Evolutionary conservation across 1,139 yeast genomes (phyloP).

Genomic region (Pichiaceae sp.): DNA sequence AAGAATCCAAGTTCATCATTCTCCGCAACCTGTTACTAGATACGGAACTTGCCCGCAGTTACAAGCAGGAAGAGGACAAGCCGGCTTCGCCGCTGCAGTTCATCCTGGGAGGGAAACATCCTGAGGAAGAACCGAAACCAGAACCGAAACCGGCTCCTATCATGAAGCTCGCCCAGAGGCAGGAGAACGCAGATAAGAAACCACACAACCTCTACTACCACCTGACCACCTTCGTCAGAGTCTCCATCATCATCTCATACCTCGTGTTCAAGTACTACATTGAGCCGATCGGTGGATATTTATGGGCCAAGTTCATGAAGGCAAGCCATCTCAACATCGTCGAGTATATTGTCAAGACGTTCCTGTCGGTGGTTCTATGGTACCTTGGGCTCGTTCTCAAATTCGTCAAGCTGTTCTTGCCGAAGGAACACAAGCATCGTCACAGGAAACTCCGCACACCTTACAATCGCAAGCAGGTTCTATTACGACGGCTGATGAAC

Average conservation of each 20-base stretch:
- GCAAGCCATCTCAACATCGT: not conserved
- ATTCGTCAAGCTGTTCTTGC: not conserved
- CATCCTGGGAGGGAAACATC: not conserved
- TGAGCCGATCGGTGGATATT: not conserved
- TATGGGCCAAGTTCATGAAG: not conserved
- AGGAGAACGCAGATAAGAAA: not conserved
- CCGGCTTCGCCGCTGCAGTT: not conserved
- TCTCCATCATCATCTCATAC: not conserved
- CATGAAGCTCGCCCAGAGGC: not conserved
- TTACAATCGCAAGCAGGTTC: too few relatives aligned
- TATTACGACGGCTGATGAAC: too few relatives aligned
- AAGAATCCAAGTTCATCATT: constrained; percentile 9
- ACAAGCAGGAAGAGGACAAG: not conserved
- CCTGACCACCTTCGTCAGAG: not conserved
- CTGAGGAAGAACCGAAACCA: not conserved
- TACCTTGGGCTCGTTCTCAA: not conserved
- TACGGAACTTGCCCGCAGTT: constrained; percentile 1
- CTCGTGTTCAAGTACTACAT: not conserved
- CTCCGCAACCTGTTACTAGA: constrained; percentile 12
- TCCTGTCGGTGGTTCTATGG: not conserved
- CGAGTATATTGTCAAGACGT: not conserved
- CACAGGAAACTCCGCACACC: not conserved
- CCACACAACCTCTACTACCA: not conserved
- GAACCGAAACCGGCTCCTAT: not conserved
- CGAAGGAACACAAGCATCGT: constrained; percentile 5